Percentiles rank a stretch among this genome's conserved stretches.
Conservation (phyloP, 352 stramenopile genomes). For the Globisporangium uncinulatum region DNA sequence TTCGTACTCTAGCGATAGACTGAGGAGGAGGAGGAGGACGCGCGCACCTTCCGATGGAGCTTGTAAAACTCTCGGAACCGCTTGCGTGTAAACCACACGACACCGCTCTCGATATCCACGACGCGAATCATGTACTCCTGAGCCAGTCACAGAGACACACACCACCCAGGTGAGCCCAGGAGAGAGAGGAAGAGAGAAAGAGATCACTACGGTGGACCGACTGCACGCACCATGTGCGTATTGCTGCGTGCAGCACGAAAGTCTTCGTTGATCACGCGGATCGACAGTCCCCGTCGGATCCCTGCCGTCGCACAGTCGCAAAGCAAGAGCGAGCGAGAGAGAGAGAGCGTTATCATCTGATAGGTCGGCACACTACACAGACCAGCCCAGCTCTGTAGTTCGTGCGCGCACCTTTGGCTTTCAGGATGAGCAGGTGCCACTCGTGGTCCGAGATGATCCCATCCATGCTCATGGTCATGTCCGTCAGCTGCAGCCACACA, state of each 20-base stretch:
- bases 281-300: constrained; percentile 73
- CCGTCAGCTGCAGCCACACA: constrained; percentile 42
- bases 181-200: background rate
- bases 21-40: background rate
- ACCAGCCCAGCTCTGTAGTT: too few species aligned
- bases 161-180: background rate
- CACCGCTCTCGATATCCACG: constrained; percentile 78
- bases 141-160: background rate
- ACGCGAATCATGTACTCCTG: constrained; percentile 85
- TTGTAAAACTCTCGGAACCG: constrained; percentile 82
- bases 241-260: constrained; percentile 40
- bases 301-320: constrained; percentile 15
- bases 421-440: constrained; percentile 79
- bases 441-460: constrained; percentile 84
- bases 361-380: background rate
- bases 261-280: constrained; percentile 72
- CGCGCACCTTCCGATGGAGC: constrained; percentile 66
- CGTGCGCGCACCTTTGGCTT: constrained; percentile 54
- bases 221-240: constrained; percentile 55
- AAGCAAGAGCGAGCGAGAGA: background rate
- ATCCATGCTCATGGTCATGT: constrained; percentile 83
- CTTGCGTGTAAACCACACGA: constrained; percentile 82
- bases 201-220: background rate
- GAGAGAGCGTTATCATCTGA: background rate
- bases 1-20: too few species aligned